phyloP scores from a whole-genome alignment of 306 rosid species.

The Cicer pinnatifidum region DNA sequence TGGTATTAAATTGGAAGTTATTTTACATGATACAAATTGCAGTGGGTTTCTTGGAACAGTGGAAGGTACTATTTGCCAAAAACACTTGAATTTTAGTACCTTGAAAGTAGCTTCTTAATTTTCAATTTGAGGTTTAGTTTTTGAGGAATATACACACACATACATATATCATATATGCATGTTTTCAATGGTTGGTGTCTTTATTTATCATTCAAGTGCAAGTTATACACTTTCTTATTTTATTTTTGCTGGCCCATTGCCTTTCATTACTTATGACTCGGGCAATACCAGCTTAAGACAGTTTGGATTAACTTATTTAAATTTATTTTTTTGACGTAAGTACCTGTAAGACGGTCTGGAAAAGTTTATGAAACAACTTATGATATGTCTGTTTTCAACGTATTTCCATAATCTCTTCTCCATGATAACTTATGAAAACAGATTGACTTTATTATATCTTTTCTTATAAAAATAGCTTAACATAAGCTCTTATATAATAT shows the following conservation, averaged over 20 bases:
- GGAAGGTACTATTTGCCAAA: slow-evolving; percentile 58
- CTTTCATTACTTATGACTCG: background rate
- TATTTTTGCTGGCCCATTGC: background rate
- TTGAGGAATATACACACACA: background rate
- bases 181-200: slow-evolving; percentile 14
- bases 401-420: too few species aligned
- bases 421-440: too few species aligned
- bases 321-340: too few species aligned
- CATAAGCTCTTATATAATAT: too few species aligned
- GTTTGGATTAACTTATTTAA: too few species aligned
- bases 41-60: slow-evolving; percentile 79
- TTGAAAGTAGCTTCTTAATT: slow-evolving; percentile 25
- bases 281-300: too few species aligned
- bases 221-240: background rate
- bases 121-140: slow-evolving; percentile 24
- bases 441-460: too few species aligned
- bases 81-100: slow-evolving; percentile 39
- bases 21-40: slow-evolving; percentile 73
- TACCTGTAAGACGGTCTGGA: too few species aligned
- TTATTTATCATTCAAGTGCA: slow-evolving; percentile 2
- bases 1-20: slow-evolving; percentile 46
- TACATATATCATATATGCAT: background rate
- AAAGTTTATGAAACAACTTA: too few species aligned
- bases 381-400: too few species aligned
- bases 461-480: too few species aligned